A percentile compares a stretch with the other conserved stretches of the same genome.
Conservation (phyloP, 495 filamentous ascomycete species). For the Penicillium paxilli region DNA sequence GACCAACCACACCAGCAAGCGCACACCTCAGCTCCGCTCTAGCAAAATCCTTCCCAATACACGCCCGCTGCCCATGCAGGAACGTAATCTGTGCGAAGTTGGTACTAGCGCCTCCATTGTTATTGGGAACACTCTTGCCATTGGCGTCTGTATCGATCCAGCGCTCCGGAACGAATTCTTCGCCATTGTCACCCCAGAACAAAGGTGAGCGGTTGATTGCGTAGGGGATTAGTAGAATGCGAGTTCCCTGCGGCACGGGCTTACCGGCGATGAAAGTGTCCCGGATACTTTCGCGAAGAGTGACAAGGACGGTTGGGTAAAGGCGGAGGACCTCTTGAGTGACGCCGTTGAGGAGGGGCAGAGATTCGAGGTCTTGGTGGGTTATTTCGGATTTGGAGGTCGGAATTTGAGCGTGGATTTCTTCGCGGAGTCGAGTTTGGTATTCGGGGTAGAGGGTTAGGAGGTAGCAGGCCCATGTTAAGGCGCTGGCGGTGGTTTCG, state of each 20-base stretch:
- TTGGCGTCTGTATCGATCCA: conserved; percentile 48
- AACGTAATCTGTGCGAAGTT: conserved; percentile 51
- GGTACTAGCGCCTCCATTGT: conserved; percentile 41
- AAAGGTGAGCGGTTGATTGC: conserved; percentile 40
- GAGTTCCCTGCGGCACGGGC: conserved; percentile 44
- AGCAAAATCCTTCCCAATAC: conserved; percentile 55
- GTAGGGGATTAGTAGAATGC: conserved; percentile 44
- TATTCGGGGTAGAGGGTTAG: conserved; percentile 46
- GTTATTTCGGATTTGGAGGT: conserved; percentile 27
- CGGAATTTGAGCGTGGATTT: conserved; percentile 45
- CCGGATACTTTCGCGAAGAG: conserved; percentile 47
- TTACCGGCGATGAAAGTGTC: conserved; percentile 46
- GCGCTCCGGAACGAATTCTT: conserved; percentile 46
- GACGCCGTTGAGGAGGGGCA: conserved; percentile 54
- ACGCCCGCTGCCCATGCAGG: conserved; percentile 47
- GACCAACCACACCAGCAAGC: conserved; percentile 36
- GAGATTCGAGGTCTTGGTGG: conserved; percentile 43
- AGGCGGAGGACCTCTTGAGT: conserved; percentile 51
- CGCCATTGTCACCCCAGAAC: conserved; percentile 43
- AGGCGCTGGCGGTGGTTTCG: conserved; percentile 54
- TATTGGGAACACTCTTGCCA: conserved; percentile 27
- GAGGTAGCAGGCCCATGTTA: conserved; percentile 55
- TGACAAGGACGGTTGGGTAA: conserved; percentile 52
- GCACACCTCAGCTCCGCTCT: conserved; percentile 39
- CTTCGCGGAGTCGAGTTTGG: conserved; percentile 46